Evolutionary conservation across 2,329 filamentous ascomycete species (phyloP), one percentile per base, ranked within the genome.

Genomic region (Venturia asperata): DNA sequence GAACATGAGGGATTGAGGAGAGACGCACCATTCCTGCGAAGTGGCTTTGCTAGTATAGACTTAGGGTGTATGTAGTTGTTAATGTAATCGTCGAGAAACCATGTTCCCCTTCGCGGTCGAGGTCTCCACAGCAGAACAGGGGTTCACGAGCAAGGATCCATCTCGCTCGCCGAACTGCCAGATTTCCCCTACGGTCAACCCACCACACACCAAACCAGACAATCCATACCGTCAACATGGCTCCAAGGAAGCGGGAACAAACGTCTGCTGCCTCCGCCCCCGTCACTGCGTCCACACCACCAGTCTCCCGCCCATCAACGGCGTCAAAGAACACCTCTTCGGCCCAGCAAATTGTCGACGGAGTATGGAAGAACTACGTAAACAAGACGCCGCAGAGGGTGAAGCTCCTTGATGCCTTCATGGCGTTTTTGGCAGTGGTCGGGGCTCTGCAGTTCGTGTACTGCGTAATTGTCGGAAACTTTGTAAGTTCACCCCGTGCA

Each of bases 381-480:
- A 80, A 88, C 70, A 83, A 86, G 70, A 99, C 94, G 56, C 87
- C 93, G 60, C 92, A 96, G 82, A 87, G 93, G 68, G 93, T 89
- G 61, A 94, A 96, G 83, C 84, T 99, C 67, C 84, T 97, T 68
- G 94, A 99, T 76, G 84, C 85, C 43, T 99, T 99, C 77, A 87
- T 99, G 85, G 85, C 78, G 3, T 99, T 97, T 76, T 80, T 99
- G 66, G 86, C 94, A 27, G 82, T 87, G 1, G 90, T 96, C 5
- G 94, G 92, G 62, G 91, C 81, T n/a, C 76, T 97, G 72, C 94
- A 99, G 78, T 97, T 99, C 77, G 76, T 90, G 67, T 99, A 99
- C 79, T 97, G 93, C 75, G 81, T 97, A 65, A 73, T 97, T 70
- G 91, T 87, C 64, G 94, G 94, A 69, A 97, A 97, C 78, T 99